These are phyloP conservation scores for Daldinia childiae DNA, from an alignment of 495 filamentous ascomycete genomes.

Conservation along the genomic window DNA sequence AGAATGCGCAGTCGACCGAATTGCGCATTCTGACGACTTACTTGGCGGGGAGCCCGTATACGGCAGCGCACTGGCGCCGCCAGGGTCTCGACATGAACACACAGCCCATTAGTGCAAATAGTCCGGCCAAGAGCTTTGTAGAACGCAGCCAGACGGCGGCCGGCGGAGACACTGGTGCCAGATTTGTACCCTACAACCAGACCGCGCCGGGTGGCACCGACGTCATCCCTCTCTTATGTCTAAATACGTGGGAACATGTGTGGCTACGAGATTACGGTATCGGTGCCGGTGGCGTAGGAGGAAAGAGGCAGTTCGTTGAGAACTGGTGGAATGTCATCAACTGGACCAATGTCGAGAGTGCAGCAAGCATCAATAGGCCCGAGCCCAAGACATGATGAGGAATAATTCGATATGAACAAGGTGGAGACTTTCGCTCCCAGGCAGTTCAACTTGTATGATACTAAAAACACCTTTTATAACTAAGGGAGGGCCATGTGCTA, in stretches of 20 bases:
- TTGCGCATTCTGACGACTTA: constrained; percentile 88
- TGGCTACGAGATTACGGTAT: constrained; percentile 89
- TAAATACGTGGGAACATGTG: constrained; percentile 97
- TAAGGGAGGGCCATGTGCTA: constrained; percentile 29
- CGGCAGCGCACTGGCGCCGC: constrained; percentile 80
- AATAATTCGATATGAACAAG: not conserved
- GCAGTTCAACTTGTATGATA: constrained; percentile 41
- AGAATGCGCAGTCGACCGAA: constrained; percentile 51
- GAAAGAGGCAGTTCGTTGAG: constrained; percentile 80
- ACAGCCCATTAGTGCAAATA: constrained; percentile 43
- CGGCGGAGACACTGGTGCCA: constrained; percentile 49
- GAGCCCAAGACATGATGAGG: constrained; percentile 9
- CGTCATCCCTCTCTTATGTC: constrained; percentile 79
- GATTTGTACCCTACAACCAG: constrained; percentile 33
- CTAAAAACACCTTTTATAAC: constrained; percentile 25
- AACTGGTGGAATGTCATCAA: constrained; percentile 88
- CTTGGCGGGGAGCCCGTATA: constrained; percentile 87
- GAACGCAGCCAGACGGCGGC: constrained; percentile 51
- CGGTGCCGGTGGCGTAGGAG: constrained; percentile 49
- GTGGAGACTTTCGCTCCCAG: not conserved
- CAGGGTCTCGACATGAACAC: constrained; percentile 87
- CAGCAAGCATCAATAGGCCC: constrained; percentile 36
- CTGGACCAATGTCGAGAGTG: constrained; percentile 74
- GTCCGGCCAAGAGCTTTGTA: constrained; percentile 23
- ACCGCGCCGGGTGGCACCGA: constrained; percentile 74